Evolutionary conservation across 2,329 filamentous ascomycete species (phyloP), one percentile per base, ranked within the genome.

Genomic region (Trichoderma lentiforme): DNA sequence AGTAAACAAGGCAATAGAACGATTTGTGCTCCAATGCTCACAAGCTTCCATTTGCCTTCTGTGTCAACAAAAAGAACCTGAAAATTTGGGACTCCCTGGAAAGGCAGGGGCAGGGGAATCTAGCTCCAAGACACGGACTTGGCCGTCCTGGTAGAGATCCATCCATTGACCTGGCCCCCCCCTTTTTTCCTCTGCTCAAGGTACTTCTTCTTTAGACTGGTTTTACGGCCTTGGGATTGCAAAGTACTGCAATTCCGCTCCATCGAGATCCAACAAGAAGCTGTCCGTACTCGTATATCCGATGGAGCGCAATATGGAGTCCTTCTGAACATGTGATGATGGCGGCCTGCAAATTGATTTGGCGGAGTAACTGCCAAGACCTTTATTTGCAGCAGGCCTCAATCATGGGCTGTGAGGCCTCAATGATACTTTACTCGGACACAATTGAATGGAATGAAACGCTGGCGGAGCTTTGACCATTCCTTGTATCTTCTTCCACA

Each of bases 81-180:
- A 34, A 58, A 32, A 26, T 18, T 43, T n/a, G 39, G 34, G 56
- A 34, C 24, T 39, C 51, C 21, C 18, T 36, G 34, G 21, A 21
- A 15, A 15, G 11, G 51, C 24, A 67, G 32, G 64, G 62, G 24
- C 32, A 30, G 51, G 64, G 39, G 47, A 7, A 21, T 58, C 26
- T 67, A 67, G 51, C 53, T 56, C 30, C 24, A 56, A 58, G 32
- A n/a, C 64, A 39, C 53, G 64, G 64, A 57, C 21, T 67, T 67
- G 56, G 51, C 32, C 51, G 24, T 43, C 32, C 7, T 39, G 6
- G 36, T 39, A 21, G 32, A 58, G 34, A 58, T 67, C 34, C 51
- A 30, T 43, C 8, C 51, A 30, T 43, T 5, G 18, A 6, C 51
- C 15, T 24, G 43, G 63, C 43, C 64, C 64, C 43, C 64, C 64